These are phyloP conservation scores for Salvia splendens DNA, from an alignment of 257 asterid species.

Conservation along the genomic window DNA sequence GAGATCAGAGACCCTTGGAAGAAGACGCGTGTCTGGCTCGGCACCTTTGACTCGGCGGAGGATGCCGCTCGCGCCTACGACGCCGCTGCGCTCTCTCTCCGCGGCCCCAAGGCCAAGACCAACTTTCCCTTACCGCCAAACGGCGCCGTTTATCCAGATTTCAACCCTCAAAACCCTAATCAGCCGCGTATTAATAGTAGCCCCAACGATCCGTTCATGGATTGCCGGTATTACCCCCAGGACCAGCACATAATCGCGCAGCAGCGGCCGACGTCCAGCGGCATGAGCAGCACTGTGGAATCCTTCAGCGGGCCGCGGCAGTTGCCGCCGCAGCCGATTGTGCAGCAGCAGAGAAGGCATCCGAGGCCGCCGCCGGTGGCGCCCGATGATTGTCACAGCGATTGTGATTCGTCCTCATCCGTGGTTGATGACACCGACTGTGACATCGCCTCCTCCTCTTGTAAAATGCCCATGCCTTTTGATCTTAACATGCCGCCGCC, in stretches of 20 bases:
- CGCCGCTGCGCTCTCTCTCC: constrained; percentile 48
- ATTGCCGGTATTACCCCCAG: constrained; percentile 41
- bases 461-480: constrained; percentile 45
- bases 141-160: constrained; percentile 38
- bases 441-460: constrained; percentile 42
- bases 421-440: constrained; percentile 56
- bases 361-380: constrained; percentile 39
- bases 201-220: constrained; percentile 41
- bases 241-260: constrained; percentile 42
- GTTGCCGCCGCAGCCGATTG: constrained; percentile 17
- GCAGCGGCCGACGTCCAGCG: constrained; percentile 62
- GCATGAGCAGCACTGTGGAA: constrained; percentile 8
- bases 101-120: constrained; percentile 30
- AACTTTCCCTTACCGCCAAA: constrained; percentile 20
- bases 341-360: constrained; percentile 37
- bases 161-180: constrained; percentile 44
- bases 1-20: constrained; percentile 34
- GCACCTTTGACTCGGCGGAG: constrained; percentile 58
- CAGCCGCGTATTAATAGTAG: constrained; percentile 29
- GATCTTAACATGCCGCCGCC: constrained; percentile 57
- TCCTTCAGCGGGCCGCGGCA: constrained; percentile 64
- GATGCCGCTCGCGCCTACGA: constrained; percentile 62
- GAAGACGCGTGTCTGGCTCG: constrained; percentile 45
- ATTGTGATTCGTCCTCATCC: constrained; percentile 69
- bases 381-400: constrained; percentile 61